A percentile compares a stretch with the other conserved stretches of the same genome.
Evolutionary conservation across 1,284 basidiomycete genomes (phyloP).

Genomic region (Ganoderma meredithae): DNA sequence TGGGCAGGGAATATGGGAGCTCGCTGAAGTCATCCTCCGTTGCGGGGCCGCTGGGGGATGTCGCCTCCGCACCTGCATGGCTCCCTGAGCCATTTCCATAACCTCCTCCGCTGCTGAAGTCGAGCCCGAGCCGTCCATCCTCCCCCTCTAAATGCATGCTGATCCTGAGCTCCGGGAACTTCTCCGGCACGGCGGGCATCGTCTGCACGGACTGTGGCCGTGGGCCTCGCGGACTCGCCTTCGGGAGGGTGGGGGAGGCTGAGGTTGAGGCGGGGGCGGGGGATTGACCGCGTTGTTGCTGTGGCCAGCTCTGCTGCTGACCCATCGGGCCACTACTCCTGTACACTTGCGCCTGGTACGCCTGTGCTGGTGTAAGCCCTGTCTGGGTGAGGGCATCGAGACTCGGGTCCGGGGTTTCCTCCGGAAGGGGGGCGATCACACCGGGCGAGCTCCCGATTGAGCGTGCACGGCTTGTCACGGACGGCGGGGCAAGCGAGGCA

Average conservation of each 20-base stretch:
- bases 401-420: slow-evolving; percentile 61
- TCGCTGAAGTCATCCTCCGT: slow-evolving; percentile 64
- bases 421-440: slow-evolving; percentile 55
- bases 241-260: slow-evolving; percentile 15
- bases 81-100: slow-evolving; percentile 37
- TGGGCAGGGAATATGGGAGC: slow-evolving; percentile 57
- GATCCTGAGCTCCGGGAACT: slow-evolving; percentile 45
- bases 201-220: slow-evolving; percentile 27
- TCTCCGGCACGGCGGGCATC: slow-evolving; percentile 24
- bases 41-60: slow-evolving; percentile 43
- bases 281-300: slow-evolving; percentile 14
- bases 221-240: slow-evolving; percentile 26
- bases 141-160: slow-evolving; percentile 60
- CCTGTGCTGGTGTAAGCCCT: slow-evolving; percentile 77
- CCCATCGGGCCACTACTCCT: slow-evolving; percentile 46
- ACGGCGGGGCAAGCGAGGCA: slow-evolving; percentile 48
- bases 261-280: slow-evolving; percentile 22
- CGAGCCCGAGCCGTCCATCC: slow-evolving; percentile 60
- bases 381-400: slow-evolving; percentile 55
- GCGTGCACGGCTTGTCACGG: slow-evolving; percentile 52
- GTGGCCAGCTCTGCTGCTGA: slow-evolving; percentile 30
- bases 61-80: slow-evolving; percentile 38
- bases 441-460: slow-evolving; percentile 60
- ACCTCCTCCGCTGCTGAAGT: slow-evolving; percentile 49
- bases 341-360: slow-evolving; percentile 79